Conservation (phyloP, 345 rosid genomes). For the Citrus inodora region DNA sequence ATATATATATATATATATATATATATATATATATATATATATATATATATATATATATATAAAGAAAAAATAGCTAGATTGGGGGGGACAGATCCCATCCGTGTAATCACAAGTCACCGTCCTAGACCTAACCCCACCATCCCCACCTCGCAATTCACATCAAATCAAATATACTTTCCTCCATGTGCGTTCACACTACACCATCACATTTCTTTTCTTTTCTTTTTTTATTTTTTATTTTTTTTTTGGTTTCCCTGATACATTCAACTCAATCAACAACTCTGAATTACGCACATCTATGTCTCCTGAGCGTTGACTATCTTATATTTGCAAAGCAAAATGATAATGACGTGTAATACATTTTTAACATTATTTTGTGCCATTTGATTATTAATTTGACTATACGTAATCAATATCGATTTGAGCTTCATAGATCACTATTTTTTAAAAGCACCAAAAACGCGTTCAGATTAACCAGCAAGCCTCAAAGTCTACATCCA, state of each 20-base stretch:
- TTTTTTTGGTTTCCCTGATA: no score
- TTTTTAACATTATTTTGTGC: neutral
- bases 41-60: no score
- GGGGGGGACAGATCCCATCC: neutral
- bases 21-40: no score
- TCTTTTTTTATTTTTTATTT: neutral
- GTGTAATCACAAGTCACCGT: constrained; percentile 23
- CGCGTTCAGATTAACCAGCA: neutral
- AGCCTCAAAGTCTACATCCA: neutral
- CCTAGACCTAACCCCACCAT: constrained; percentile 27
- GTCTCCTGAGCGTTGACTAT: neutral
- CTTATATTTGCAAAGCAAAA: neutral
- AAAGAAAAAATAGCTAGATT: no score
- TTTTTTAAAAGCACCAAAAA: neutral
- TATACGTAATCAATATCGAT: no score
- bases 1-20: no score
- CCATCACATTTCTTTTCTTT: neutral
- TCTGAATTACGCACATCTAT: no score
- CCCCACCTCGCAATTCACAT: neutral
- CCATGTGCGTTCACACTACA: constrained; percentile 45
- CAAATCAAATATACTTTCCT: neutral
- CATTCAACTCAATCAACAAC: neutral
- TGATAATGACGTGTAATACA: neutral
- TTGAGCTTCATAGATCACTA: neutral
- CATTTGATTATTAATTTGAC: neutral